Evolutionary conservation across 495 filamentous ascomycete genomes (phyloP), one percentile per base, ranked within the genome.

Genomic region (Tuber calosporum): DNA sequence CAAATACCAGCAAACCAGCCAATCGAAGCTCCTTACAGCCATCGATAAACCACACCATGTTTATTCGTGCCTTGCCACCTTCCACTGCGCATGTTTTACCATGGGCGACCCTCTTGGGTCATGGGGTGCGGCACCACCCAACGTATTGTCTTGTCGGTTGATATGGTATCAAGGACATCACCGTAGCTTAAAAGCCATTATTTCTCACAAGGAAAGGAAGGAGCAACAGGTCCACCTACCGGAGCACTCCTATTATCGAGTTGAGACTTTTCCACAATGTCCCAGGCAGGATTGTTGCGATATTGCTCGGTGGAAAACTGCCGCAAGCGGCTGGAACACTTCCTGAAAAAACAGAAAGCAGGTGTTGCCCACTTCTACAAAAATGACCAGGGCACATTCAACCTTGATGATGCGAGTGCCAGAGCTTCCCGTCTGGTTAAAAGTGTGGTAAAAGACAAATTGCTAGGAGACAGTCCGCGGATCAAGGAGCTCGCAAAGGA

Each of bases 401-500:
- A 62, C 30, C 13, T 62, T 13, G 1, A 26, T 15, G 15, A 34
- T 6, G 53, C 26, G 4, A 15, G 26, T 17, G 53, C 53, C 4
- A 62, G 53, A 34, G 53, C 53, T 34, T 62, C 53, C 53, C 26
- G 1, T 62, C 53, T 62, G 11, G 53, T 62, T 34, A 19, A 13
- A 62, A 62, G 53, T 34, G 53, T 62, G 53, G 30, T 62, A 4
- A 9, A 7, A 34, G 13, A 15, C 53, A 17, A 34, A 30, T 62
- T 62, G 13, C 53, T 62, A 11, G 53, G 53, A 1, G 26, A 17
- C 17, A 26, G 15, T n/a, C n/a, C n/a, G 15, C 9, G 7, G 26
- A 17, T 62, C 53, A 62, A 19, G 72, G 78, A 77, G 70, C 66
- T 75, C 48, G 68, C 73, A 8, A 45, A 66, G 15, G 67, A 76